Evolutionary conservation across 1,139 yeast genomes (phyloP), one percentile per base, ranked within the genome.

Genomic region (Saccharomyces hybrid): DNA sequence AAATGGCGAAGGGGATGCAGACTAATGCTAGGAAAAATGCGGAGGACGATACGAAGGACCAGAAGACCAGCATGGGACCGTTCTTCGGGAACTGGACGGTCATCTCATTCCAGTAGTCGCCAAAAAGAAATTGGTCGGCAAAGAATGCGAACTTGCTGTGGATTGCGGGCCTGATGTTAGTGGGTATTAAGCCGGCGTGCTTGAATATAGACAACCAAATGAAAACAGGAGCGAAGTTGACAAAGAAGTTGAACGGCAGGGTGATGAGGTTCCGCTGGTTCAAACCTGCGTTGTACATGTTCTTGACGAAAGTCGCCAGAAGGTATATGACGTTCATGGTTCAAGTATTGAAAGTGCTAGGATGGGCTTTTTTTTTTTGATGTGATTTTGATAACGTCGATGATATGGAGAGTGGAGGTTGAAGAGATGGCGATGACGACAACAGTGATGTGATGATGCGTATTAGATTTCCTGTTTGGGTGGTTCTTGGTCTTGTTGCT

Each of bases 101-200:
- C 48, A 67, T 54, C 53, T 68, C 70, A 48, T 59, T 57, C 58
- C 67, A 65, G 44, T 52, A 59, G 53, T 69, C 72, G 9, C 72
- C 71, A 51, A 68, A 68, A 48, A 69, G 34, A 50, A 56, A 66
- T 27, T 56, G 54, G 52, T 68, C 71, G 14, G 62, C 50, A 34
- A 59, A 58, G 51, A 67, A 67, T 2, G 70, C 67, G 13, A 59
- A 51, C 52, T 63, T 60, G 28, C 63, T 59, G 54, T 78, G 78
- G 52, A 84, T 84, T 0, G 61, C 60, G 0, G 89, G 90, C 56
- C 88, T 73, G 57, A 78, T 73, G 5, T 70, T 69, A 25, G 73
- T 75, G 2, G 89, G 89, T 23, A 84, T 82, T 9, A 75, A 54
- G 3, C 81, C 81, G 1, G 88, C 86, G 61, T 83, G 77, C 63